Conservation (phyloP, 1,139 yeast species). For the Hyphopichia buzzinii region DNA sequence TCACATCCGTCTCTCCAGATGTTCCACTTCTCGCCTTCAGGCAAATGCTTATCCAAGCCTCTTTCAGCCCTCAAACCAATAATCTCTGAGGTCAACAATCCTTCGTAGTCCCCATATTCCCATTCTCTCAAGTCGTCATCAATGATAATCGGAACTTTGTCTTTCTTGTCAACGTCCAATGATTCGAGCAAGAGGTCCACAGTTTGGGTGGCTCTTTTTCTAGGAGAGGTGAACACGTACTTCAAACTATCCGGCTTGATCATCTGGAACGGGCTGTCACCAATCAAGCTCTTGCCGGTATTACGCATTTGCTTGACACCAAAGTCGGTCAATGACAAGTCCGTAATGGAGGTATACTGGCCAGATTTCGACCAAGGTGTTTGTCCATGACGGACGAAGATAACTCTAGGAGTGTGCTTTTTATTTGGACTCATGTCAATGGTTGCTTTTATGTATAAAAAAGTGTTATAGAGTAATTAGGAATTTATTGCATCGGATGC, state of each 20-base stretch:
- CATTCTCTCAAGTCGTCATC: constrained; percentile 83
- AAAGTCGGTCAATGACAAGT: constrained; percentile 69
- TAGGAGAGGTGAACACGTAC: constrained; percentile 73
- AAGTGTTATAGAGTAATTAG: too few relatives aligned
- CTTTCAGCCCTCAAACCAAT: constrained; percentile 53
- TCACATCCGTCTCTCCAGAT: constrained; percentile 96
- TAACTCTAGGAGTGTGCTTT: constrained; percentile 65
- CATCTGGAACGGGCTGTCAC: constrained; percentile 48
- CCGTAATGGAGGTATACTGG: constrained; percentile 85
- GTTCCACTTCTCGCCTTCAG: constrained; percentile 54
- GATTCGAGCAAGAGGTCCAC: constrained; percentile 52
- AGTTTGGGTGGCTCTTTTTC: constrained; percentile 76
- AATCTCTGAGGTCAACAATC: constrained; percentile 68
- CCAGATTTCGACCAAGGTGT: constrained; percentile 96
- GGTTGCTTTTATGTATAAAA: too few relatives aligned
- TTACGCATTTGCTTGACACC: constrained; percentile 75
- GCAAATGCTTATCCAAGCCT: constrained; percentile 48
- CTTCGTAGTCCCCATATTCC: constrained; percentile 97
- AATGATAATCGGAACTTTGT: constrained; percentile 43
- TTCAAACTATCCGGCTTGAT: constrained; percentile 64
- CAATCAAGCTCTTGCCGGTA: constrained; percentile 72
- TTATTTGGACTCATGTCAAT: constrained; percentile 12
- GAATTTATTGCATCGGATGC: too few relatives aligned
- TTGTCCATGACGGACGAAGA: constrained; percentile 84
- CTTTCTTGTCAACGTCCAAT: constrained; percentile 47